Percentiles rank a stretch among this genome's conserved stretches.
Evolutionary conservation across 2,329 filamentous ascomycete genomes (phyloP).

Genomic region (Colletotrichum plurivorum): DNA sequence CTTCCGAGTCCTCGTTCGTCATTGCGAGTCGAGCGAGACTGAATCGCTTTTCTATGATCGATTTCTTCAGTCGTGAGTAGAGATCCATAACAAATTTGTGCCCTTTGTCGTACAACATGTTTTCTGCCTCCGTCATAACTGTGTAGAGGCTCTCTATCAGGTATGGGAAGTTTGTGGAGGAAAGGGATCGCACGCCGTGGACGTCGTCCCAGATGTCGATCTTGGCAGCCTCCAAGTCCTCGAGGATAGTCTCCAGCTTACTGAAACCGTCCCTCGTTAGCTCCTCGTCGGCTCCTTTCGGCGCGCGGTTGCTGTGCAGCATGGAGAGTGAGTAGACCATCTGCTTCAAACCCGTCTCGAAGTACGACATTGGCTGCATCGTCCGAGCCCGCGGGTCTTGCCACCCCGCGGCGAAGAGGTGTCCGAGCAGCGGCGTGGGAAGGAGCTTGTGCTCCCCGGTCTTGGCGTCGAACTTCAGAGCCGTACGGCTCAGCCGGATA

Average conservation of each 20-base stretch:
- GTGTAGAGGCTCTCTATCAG: not conserved
- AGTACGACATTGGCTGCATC: too few relatives aligned
- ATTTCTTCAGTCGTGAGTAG: not conserved
- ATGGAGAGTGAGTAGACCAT: not conserved
- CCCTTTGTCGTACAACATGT: too few relatives aligned
- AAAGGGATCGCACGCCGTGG: not conserved
- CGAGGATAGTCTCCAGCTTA: slow-evolving; percentile 3
- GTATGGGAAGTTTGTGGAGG: not conserved
- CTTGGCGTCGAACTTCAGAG: not conserved
- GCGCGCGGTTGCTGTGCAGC: not conserved
- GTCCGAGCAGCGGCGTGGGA: not conserved
- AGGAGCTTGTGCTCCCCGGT: not conserved
- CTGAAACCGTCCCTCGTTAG: not conserved
- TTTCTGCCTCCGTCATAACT: not conserved
- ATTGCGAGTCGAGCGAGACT: not conserved
- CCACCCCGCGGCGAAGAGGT: not conserved
- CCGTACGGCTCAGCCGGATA: slow-evolving; percentile 46
- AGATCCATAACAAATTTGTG: not conserved
- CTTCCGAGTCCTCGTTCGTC: not conserved
- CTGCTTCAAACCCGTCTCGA: not conserved
- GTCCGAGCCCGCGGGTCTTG: not conserved
- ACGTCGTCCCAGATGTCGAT: slow-evolving; percentile 1
- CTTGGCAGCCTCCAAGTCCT: slow-evolving; percentile 1
- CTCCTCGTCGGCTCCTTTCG: not conserved
- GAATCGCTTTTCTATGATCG: not conserved